Evolutionary conservation across 192 early-diverging fungal genomes (phyloP), one percentile per base, ranked within the genome.

Genomic region (Diversispora eburnea): DNA sequence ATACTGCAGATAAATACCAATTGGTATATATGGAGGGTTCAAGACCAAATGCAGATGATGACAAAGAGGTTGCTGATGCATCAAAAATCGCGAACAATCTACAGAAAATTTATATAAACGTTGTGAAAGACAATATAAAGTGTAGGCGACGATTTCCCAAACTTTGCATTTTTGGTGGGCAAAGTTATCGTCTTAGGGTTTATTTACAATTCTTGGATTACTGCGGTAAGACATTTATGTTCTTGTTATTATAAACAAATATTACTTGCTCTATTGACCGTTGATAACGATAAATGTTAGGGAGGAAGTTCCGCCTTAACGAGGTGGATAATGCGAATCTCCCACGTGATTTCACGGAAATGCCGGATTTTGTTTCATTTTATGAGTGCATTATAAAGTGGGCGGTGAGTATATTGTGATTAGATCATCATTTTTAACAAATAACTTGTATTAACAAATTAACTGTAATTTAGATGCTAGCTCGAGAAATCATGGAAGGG

Each of bases 101-200:
- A 43, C 54, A 75, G 59, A 75, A 54, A 25, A 68, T 75, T 68
- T 67, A 68, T 12, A 57, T n/a, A 75, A 75, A 22, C n/a, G 67
- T 67, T 67, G 45, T 75, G 3, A 75, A 75, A 22, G 51, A 75
- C 58, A 75, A 65, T 51, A 33, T 33, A 54, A 75, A 75, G 17
- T 67, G 43, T 33, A 62, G 72, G 55, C 9, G 73, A 33, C 4
- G 64, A 57, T 42, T 67, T 20, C 62, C 61, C 39, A 75, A 58
- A 42, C 52, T 75, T 64, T 62, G 61, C 15, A 45, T 74, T 52
- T 74, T 74, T 39, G 60, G 72, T 74, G 61, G 72, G 13, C 72
- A 74, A 65, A 74, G 72, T 65, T 74, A 65, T 47, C 45, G 45
- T 19, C 62, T 74, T 65, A 3, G 47, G 54, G 49, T 74, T 41